These are phyloP conservation scores for Xylaria longipes DNA, from an alignment of 495 filamentous ascomycete genomes.

Conservation along the genomic window DNA sequence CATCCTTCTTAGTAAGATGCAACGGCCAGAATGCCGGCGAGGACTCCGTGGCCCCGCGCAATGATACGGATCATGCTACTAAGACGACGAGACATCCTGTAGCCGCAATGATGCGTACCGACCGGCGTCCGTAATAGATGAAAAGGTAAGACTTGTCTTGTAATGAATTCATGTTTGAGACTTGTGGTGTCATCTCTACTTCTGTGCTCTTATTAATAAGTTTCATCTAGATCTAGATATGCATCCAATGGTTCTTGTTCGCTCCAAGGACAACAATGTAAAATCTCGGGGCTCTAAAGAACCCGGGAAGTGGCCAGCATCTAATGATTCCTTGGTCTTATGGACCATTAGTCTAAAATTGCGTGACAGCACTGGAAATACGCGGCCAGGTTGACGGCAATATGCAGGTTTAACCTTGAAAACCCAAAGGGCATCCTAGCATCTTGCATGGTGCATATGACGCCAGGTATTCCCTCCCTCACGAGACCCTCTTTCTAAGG, in stretches of 20 bases:
- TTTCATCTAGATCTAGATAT: background rate
- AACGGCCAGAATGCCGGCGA: background rate
- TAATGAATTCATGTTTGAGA: background rate
- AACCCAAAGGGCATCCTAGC: conserved; percentile 15
- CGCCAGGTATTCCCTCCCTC: background rate
- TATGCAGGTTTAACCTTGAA: conserved; percentile 12
- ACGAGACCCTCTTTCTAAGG: background rate
- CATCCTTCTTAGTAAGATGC: background rate
- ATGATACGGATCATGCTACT: background rate
- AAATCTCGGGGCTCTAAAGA: background rate
- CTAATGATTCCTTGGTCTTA: background rate
- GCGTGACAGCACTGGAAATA: background rate
- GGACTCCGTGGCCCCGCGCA: background rate
- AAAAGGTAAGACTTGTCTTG: background rate
- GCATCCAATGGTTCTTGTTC: background rate
- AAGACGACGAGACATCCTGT: background rate
- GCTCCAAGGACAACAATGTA: background rate
- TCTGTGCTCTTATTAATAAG: background rate
- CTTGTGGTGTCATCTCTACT: background rate
- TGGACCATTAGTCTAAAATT: background rate
- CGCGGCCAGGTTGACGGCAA: conserved; percentile 19
- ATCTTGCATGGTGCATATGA: conserved; percentile 14
- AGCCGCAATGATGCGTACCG: background rate
- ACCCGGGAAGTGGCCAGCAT: background rate
- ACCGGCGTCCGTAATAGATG: background rate